Conservation (phyloP, 202 grass and related monocot species). For the Zoysia matrella region DNA sequence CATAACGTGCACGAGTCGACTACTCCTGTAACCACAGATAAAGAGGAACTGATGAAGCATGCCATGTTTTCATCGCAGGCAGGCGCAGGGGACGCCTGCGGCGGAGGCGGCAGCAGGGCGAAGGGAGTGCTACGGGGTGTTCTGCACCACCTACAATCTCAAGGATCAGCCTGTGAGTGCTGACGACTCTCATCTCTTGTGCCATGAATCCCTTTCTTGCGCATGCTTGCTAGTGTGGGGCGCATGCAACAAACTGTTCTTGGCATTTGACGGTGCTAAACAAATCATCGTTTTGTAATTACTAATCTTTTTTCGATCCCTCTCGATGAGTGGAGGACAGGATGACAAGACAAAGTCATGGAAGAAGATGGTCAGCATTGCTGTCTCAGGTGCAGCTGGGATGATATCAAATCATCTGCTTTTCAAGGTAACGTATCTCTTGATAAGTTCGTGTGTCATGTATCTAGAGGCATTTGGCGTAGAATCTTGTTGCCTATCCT, state of each 20-base stretch:
- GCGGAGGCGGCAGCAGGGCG: constrained; percentile 29
- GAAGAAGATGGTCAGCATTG: constrained; percentile 88
- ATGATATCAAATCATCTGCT: constrained; percentile 98
- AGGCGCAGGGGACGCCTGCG: constrained; percentile 42
- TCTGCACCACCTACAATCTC: constrained; percentile 92
- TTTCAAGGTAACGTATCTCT: constrained; percentile 68
- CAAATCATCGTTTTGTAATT: background rate
- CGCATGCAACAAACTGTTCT: too few species aligned
- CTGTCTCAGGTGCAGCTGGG: constrained; percentile 89
- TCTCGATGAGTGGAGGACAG: constrained; percentile 45
- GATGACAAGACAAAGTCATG: constrained; percentile 79
- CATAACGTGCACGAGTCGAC: too few species aligned
- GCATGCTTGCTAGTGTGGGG: too few species aligned
- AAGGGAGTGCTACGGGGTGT: constrained; percentile 68
- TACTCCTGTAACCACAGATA: too few species aligned
- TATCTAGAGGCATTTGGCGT: background rate
- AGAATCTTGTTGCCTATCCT: background rate
- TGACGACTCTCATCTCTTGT: too few species aligned
- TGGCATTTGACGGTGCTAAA: background rate
- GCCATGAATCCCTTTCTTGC: too few species aligned
- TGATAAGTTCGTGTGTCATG: background rate
- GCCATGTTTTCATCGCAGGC: background rate
- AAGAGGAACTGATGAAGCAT: too few species aligned
- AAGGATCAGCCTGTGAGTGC: constrained; percentile 9
- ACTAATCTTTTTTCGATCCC: constrained; percentile 5